phyloP scores from a whole-genome alignment of 2,329 filamentous ascomycete species.

The Berkeleyomyces rouxiae region DNA sequence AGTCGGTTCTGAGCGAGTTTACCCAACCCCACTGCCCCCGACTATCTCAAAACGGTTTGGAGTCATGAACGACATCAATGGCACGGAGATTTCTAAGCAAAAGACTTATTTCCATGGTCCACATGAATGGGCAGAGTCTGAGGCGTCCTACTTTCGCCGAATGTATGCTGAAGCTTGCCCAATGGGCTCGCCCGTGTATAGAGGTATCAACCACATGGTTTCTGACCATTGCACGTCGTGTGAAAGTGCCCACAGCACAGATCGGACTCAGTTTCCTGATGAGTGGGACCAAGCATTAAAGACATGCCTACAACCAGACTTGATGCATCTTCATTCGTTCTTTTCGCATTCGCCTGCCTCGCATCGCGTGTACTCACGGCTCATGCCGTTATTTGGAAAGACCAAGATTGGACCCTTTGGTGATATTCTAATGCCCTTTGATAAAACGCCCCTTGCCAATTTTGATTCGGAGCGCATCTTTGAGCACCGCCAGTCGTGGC shows the following conservation, averaged over 20 bases:
- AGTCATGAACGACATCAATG: too few species aligned
- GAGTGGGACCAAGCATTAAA: slow-evolving; percentile 50
- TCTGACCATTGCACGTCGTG: slow-evolving; percentile 7
- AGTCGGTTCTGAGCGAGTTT: neutral
- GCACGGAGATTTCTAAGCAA: neutral
- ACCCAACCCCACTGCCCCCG: neutral
- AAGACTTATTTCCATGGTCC: neutral
- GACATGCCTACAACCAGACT: slow-evolving; percentile 61
- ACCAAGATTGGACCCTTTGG: slow-evolving; percentile 55
- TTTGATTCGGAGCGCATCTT: slow-evolving; percentile 32
- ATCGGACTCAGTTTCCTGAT: slow-evolving; percentile 42
- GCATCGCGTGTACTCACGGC: slow-evolving; percentile 42
- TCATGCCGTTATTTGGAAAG: slow-evolving; percentile 61
- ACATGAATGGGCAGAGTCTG: slow-evolving; percentile 4
- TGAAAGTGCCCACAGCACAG: slow-evolving; percentile 32
- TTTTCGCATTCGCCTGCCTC: slow-evolving; percentile 44
- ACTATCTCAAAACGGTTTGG: neutral
- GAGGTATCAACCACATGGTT: slow-evolving; percentile 1
- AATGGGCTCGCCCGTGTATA: slow-evolving; percentile 33
- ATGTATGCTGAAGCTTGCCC: slow-evolving; percentile 40
- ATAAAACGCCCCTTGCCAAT: slow-evolving; percentile 16
- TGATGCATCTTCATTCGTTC: slow-evolving; percentile 54
- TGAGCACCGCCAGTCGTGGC: slow-evolving; percentile 40
- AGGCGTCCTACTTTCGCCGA: slow-evolving; percentile 22
- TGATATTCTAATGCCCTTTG: slow-evolving; percentile 58